Base-by-base conservation (phyloP, 305 asterid genomes). In the Fraxinus xanthoxyloides region DNA sequence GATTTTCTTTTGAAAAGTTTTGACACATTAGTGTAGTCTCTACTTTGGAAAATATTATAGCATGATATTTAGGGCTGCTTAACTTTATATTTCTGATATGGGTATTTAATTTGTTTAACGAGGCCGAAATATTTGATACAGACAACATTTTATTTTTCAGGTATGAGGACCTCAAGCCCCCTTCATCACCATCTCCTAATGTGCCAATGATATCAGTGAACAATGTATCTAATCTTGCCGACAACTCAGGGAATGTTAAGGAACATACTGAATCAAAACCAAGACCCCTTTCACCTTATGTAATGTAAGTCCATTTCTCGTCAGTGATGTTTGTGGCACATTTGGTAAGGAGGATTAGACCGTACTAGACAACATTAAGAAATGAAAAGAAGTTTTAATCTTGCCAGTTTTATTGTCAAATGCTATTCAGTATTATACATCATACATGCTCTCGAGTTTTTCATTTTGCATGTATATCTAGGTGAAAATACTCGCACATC, bases 161-260 rank as follows among this genome's bases (percentile, higher is more conserved):
- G 79, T 91, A 91, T n/a, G 91, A 87, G 2, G 91, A 87, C 77
- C 79, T 93, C 83, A 90, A 89, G 86, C 94, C 93, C 78, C 97
- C 94, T 19, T 46, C 92, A 21, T 87, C 89, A 13, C 94, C 93
- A 63, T 79, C 90, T 76, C 94, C 93, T 26, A 90, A 88, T 70
- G 86, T 76, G 43, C 90, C 95, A 80, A 80, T 61, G 2, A 24
- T 84, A 36, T 40, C 87, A 12, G 79, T 31, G 21, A 80, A 83
- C 77, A 74, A 51, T 31, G 79, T 78, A 79, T 80, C 81, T 13
- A 80, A 76, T 26, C 81, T 85, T 34, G 78, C 36, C 48, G 84
- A 83, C 36, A 77, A 72, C 83, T 30, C 84, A n/a, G 90, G 32
- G 23, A 75, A 59, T 32, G 31, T 75, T n/a, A 76, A 78, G 78